phyloP scores from a whole-genome alignment of 2,329 filamentous ascomycete genomes.

The Fonsecaea multimorphosa region DNA sequence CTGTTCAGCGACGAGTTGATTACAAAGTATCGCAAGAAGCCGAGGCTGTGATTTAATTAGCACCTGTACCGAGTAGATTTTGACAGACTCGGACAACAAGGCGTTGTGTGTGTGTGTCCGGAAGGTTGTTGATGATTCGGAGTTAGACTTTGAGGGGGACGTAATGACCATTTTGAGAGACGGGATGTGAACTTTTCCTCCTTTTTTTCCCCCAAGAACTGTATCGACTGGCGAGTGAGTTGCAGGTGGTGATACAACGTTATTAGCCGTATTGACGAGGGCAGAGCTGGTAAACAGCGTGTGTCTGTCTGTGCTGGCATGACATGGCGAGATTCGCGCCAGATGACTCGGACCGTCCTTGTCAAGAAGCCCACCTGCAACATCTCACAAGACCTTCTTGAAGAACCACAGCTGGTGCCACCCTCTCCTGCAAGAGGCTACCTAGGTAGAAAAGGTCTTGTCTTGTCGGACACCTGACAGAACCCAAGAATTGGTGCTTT shows the following conservation, averaged over 20 bases:
- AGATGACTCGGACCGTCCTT: background rate
- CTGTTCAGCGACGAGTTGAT: slow-evolving; percentile 48
- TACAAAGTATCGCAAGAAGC: slow-evolving; percentile 41
- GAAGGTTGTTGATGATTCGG: no score
- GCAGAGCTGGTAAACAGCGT: no score
- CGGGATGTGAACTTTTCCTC: background rate
- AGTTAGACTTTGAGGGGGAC: no score
- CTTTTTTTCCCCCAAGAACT: background rate
- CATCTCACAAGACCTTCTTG: background rate
- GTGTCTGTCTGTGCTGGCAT: background rate
- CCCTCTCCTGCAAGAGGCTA: background rate
- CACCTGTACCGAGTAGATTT: no score
- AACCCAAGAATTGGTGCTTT: background rate
- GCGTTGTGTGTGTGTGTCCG: no score
- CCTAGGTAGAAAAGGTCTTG: background rate
- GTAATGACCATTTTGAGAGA: no score
- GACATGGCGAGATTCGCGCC: background rate
- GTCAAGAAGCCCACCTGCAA: background rate
- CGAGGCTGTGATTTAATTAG: no score
- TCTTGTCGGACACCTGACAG: background rate
- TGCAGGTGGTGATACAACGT: background rate
- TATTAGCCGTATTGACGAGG: no score
- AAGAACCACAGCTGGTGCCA: background rate
- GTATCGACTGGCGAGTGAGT: background rate
- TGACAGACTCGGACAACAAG: no score